Percentiles rank a stretch among this genome's conserved stretches.
phyloP scores from a whole-genome alignment of 2,329 filamentous ascomycete species.

The Hypoxylon rubiginosum region DNA sequence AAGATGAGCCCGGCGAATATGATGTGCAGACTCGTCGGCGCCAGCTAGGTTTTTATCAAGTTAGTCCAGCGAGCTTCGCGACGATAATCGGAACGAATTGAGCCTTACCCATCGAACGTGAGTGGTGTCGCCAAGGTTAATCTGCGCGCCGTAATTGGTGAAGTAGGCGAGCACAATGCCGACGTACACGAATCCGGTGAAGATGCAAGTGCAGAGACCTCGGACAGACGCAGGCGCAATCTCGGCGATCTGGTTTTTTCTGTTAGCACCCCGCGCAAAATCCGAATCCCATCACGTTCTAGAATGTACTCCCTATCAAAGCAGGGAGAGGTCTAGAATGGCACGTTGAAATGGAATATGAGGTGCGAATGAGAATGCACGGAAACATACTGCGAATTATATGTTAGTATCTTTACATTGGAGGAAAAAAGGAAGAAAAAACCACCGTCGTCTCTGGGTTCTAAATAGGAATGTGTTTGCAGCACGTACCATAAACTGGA shows the following conservation, averaged over 20 bases:
- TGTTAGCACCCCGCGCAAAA: conserved; percentile 50
- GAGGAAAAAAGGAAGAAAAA: no score
- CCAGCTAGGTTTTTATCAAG: conserved; percentile 62
- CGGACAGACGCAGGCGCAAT: conserved; percentile 77
- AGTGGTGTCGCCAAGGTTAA: conserved; percentile 63
- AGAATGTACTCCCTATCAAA: conserved; percentile 4
- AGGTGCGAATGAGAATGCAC: neutral
- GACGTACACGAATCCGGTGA: conserved; percentile 79
- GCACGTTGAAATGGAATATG: neutral
- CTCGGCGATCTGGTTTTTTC: conserved; percentile 67
- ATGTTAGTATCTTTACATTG: conserved; percentile 12
- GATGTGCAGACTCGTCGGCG: conserved; percentile 81
- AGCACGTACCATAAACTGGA: conserved; percentile 68
- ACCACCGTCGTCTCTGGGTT: no score
- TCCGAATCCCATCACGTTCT: conserved; percentile 8
- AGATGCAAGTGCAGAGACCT: conserved; percentile 80
- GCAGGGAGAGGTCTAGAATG: neutral
- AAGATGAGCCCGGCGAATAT: conserved; percentile 83
- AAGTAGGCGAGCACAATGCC: conserved; percentile 86
- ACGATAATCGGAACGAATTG: neutral
- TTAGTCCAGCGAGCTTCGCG: conserved; percentile 21
- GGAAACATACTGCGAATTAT: conserved; percentile 27
- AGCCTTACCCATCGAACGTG: conserved; percentile 62
- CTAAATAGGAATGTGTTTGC: conserved; percentile 54
- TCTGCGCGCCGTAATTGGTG: conserved; percentile 72